Evolutionary conservation across 257 asterid genomes (phyloP).

Genomic region (Solanum clarkiae): DNA sequence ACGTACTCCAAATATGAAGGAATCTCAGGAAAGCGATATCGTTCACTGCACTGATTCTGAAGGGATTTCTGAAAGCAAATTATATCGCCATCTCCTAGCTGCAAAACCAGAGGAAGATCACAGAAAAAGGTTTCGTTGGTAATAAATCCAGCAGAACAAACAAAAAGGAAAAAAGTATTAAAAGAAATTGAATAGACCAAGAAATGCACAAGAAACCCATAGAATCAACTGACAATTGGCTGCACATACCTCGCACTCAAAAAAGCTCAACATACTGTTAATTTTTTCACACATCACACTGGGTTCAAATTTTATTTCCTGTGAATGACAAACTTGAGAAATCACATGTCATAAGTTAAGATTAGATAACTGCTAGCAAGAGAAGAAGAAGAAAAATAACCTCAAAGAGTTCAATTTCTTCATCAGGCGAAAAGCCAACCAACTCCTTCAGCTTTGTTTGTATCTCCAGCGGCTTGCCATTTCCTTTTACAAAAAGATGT

Average conservation of each 20-base stretch:
- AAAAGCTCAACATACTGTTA: slow-evolving; percentile 41
- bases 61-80: slow-evolving; percentile 58
- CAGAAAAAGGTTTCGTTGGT: background rate
- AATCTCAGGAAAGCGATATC: slow-evolving; percentile 45
- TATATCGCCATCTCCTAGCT: slow-evolving; percentile 75
- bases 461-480: slow-evolving; percentile 44
- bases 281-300: slow-evolving; percentile 58
- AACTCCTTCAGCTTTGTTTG: slow-evolving; percentile 41
- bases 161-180: background rate
- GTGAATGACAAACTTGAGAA: background rate
- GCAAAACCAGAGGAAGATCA: slow-evolving; percentile 1
- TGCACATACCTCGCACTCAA: slow-evolving; percentile 33
- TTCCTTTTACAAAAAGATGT: slow-evolving; percentile 48
- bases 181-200: background rate
- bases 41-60: slow-evolving; percentile 27
- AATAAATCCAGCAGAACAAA: background rate
- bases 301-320: slow-evolving; percentile 80
- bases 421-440: slow-evolving; percentile 61
- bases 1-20: slow-evolving; percentile 62
- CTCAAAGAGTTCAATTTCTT: slow-evolving; percentile 61
- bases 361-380: background rate
- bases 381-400: background rate
- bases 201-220: background rate
- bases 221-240: background rate
- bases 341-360: background rate